Conservation (phyloP, 2,329 filamentous ascomycete genomes). For the Blumeria hordei region DNA sequence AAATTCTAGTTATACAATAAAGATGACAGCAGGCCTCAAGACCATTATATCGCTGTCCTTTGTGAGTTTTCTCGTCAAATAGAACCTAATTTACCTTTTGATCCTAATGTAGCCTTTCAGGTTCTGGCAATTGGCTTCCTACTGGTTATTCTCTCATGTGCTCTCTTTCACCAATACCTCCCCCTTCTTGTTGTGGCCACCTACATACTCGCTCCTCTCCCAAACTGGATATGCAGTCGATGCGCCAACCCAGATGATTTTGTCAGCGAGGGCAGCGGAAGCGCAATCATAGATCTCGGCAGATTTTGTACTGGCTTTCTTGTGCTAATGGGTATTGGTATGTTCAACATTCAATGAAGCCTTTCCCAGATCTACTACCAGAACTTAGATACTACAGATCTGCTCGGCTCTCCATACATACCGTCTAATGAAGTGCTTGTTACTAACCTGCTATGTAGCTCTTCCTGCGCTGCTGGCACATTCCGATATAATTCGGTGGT, state of each 20-base stretch:
- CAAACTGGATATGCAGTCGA: slow-evolving; percentile 86
- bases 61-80: slow-evolving; percentile 22
- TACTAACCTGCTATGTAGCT: slow-evolving; percentile 25
- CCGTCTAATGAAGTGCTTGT: too few relatives aligned
- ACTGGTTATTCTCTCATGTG: slow-evolving; percentile 92
- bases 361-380: too few relatives aligned
- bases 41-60: slow-evolving; percentile 98
- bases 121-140: slow-evolving; percentile 95
- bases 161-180: slow-evolving; percentile 84
- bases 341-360: slow-evolving; percentile 17
- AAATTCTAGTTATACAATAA: slow-evolving; percentile 3
- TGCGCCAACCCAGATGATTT: slow-evolving; percentile 90
- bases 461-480: slow-evolving; percentile 76
- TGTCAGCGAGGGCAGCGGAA: slow-evolving; percentile 46
- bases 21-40: slow-evolving; percentile 68
- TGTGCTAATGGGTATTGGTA: slow-evolving; percentile 93
- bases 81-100: neutral
- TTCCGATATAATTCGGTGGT: slow-evolving; percentile 53
- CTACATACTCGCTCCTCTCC: slow-evolving; percentile 77
- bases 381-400: too few relatives aligned
- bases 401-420: too few relatives aligned
- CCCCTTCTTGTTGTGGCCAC: slow-evolving; percentile 88
- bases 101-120: slow-evolving; percentile 17
- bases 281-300: slow-evolving; percentile 74
- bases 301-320: slow-evolving; percentile 87